Percentiles rank a stretch among this genome's conserved stretches.
phyloP scores from a whole-genome alignment of 2,329 filamentous ascomycete genomes.

The Cladophialophora exuberans region DNA sequence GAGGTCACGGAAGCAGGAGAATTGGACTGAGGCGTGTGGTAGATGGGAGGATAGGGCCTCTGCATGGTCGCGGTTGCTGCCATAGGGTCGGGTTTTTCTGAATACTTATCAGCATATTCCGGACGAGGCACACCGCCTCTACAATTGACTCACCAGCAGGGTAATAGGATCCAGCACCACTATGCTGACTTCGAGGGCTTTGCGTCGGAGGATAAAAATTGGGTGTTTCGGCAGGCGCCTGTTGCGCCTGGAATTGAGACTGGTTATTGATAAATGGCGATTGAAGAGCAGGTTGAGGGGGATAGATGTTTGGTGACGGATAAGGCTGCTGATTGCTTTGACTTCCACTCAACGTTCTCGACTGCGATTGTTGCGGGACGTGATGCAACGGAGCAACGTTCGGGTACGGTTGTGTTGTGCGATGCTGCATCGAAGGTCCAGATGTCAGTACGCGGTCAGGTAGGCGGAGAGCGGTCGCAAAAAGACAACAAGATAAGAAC shows the following conservation, averaged over 20 bases:
- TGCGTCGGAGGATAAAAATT: slow-evolving; percentile 77
- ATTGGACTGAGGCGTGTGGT: slow-evolving; percentile 93
- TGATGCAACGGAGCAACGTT: slow-evolving; percentile 31
- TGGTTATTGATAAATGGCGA: slow-evolving; percentile 64
- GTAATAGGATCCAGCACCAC: slow-evolving; percentile 80
- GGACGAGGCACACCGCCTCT: neutral
- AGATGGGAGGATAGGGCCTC: slow-evolving; percentile 78
- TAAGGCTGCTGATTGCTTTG: slow-evolving; percentile 30
- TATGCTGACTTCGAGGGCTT: slow-evolving; percentile 81
- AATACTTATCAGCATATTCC: neutral
- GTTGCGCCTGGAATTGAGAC: slow-evolving; percentile 37
- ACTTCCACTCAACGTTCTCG: slow-evolving; percentile 31
- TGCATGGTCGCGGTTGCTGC: slow-evolving; percentile 67
- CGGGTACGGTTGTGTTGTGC: slow-evolving; percentile 31
- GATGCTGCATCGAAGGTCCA: slow-evolving; percentile 34
- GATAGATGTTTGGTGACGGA: slow-evolving; percentile 28
- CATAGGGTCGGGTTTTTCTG: slow-evolving; percentile 75
- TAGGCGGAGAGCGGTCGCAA: slow-evolving; percentile 2
- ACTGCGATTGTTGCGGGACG: slow-evolving; percentile 36
- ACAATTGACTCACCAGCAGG: slow-evolving; percentile 72
- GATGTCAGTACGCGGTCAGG: slow-evolving; percentile 22
- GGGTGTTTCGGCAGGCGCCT: slow-evolving; percentile 67
- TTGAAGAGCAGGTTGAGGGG: slow-evolving; percentile 42
- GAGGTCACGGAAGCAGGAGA: slow-evolving; percentile 93
- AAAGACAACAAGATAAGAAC: slow-evolving; percentile 3